Conservation (phyloP, 169 alveolate species). For the Eimeria zaria region DNA sequence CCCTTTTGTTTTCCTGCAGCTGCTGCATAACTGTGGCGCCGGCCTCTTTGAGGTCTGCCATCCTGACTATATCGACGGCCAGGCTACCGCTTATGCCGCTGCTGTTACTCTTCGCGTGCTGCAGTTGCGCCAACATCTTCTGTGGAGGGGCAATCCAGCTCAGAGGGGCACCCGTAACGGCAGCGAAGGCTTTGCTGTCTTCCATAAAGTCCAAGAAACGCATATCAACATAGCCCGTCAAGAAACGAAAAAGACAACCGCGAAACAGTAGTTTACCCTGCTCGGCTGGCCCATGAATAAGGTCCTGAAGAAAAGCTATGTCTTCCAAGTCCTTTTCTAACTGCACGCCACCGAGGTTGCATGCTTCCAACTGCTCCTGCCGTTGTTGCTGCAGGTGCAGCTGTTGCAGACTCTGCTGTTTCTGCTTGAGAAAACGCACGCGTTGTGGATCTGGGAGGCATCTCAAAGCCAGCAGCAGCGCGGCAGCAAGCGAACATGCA, state of each 20-base stretch:
- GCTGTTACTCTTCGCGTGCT: not conserved
- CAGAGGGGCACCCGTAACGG: not conserved
- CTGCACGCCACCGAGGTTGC: not conserved
- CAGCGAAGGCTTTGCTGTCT: constrained; percentile 8
- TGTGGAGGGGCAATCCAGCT: not conserved
- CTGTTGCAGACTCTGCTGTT: not conserved
- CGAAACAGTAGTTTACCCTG: too few relatives aligned
- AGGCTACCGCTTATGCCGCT: not conserved
- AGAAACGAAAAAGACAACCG: constrained; percentile 13
- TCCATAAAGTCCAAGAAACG: not conserved
- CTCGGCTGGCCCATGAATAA: not conserved
- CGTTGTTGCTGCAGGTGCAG: not conserved
- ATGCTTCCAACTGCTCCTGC: not conserved
- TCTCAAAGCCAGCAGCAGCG: constrained; percentile 54
- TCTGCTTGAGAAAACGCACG: not conserved
- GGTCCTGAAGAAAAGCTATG: not conserved
- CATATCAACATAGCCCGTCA: constrained; percentile 5
- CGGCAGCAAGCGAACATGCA: constrained; percentile 47
- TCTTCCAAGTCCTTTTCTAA: not conserved
- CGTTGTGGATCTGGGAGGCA: constrained; percentile 51
- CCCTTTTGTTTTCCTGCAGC: not conserved
- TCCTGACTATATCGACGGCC: not conserved
- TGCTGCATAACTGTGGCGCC: not conserved
- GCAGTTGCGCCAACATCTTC: constrained; percentile 7
- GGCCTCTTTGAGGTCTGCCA: constrained; percentile 23